A percentile compares a stretch with the other conserved stretches of the same genome.
Evolutionary conservation across 371 early-diverging fungal species (phyloP).

Genomic region (Rhizopus arrhizus): DNA sequence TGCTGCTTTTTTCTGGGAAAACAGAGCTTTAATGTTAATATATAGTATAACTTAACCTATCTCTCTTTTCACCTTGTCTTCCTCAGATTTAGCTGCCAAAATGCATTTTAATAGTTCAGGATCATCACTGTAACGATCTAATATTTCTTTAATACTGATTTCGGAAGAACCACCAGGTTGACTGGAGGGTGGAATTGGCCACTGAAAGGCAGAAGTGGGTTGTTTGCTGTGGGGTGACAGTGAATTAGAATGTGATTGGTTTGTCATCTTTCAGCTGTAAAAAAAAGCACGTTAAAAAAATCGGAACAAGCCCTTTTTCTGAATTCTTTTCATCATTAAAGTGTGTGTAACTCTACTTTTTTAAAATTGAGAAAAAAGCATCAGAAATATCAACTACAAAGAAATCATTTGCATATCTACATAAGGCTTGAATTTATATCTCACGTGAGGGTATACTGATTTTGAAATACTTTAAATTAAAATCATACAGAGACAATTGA

Average conservation of each 20-base stretch:
- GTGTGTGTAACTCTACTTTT: too few relatives aligned
- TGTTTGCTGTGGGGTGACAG: constrained; percentile 15
- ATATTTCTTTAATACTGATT: constrained; percentile 42
- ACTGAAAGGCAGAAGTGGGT: constrained; percentile 36
- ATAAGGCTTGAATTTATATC: too few relatives aligned
- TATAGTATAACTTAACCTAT: background rate
- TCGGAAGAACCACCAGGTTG: constrained; percentile 12
- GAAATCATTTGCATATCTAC: too few relatives aligned
- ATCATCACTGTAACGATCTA: constrained; percentile 41
- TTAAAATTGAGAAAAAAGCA: too few relatives aligned
- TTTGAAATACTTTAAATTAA: too few relatives aligned
- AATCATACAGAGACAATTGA: too few relatives aligned
- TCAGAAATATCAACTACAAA: too few relatives aligned
- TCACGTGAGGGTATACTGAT: too few relatives aligned
- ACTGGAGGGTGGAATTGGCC: constrained; percentile 34
- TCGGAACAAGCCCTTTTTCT: too few relatives aligned
- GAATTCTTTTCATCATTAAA: too few relatives aligned
- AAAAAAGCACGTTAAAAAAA: too few relatives aligned
- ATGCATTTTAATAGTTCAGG: constrained; percentile 45
- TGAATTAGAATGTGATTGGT: constrained; percentile 24
- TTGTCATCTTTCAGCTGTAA: constrained; percentile 7
- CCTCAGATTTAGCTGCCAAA: constrained; percentile 48
- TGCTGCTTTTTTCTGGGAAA: constrained; percentile 42
- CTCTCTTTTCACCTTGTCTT: constrained; percentile 47
- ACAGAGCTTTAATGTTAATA: background rate